Conservation (phyloP, 2,329 filamentous ascomycete species). For the Didymella sp. region DNA sequence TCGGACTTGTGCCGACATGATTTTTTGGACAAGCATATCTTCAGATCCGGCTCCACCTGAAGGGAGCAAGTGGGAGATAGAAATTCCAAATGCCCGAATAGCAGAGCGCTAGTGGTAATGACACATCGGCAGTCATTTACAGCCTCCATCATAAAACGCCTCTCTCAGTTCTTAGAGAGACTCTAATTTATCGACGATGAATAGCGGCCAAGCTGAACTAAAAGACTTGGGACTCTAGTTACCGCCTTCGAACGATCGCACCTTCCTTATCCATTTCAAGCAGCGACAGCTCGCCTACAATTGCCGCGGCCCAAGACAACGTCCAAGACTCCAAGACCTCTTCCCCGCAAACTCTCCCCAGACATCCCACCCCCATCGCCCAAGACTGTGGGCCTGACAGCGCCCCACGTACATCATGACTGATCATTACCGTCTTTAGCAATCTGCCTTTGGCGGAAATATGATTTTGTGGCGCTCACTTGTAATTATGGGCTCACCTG, state of each 20-base stretch:
- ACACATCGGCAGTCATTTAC: background rate
- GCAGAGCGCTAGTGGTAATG: background rate
- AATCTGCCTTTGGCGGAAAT: constrained; percentile 14
- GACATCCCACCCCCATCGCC: constrained; percentile 8
- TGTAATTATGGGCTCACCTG: constrained; percentile 1
- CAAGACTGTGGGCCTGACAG: constrained; percentile 4
- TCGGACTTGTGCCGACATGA: background rate
- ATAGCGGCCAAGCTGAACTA: constrained; percentile 11
- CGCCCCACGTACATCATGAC: constrained; percentile 9
- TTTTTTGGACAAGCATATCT: background rate
- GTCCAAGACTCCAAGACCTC: constrained; percentile 24
- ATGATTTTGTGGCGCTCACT: constrained; percentile 1
- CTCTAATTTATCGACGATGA: background rate
- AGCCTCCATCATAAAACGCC: background rate
- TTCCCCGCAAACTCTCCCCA: constrained; percentile 28
- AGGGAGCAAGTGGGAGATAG: background rate
- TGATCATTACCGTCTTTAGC: constrained; percentile 11
- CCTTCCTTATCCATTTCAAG: constrained; percentile 14
- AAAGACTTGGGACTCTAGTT: background rate
- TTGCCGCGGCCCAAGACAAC: constrained; percentile 21
- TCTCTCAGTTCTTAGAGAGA: background rate
- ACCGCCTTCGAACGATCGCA: constrained; percentile 1
- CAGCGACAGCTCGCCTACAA: constrained; percentile 9
- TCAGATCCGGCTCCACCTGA: background rate
- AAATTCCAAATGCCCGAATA: background rate